phyloP scores from a whole-genome alignment of 2,329 filamentous ascomycete species.

The Microdochium trichocladiopsis region DNA sequence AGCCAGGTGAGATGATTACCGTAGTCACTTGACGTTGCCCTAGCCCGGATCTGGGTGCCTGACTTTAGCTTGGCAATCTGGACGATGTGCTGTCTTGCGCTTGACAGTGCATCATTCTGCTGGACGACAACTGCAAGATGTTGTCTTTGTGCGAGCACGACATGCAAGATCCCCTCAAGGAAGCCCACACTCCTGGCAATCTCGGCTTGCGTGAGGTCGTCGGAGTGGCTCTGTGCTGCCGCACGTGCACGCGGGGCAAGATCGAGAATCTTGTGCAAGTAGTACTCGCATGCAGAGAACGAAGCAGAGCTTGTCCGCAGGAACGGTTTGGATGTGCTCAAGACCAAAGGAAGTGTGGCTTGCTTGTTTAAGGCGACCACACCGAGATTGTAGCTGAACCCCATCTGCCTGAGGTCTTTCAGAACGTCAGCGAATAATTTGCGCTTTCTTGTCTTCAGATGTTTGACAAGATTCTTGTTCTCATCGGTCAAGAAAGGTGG shows the following conservation, averaged over 20 bases:
- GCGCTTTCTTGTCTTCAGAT: slow-evolving; percentile 84
- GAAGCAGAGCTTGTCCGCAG: slow-evolving; percentile 17
- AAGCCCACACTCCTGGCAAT: slow-evolving; percentile 73
- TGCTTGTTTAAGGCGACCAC: slow-evolving; percentile 68
- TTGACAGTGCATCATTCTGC: slow-evolving; percentile 29
- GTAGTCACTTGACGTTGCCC: slow-evolving; percentile 13
- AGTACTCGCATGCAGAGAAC: slow-evolving; percentile 47
- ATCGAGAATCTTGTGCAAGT: slow-evolving; percentile 75
- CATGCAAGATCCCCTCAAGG: slow-evolving; percentile 75
- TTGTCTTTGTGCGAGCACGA: slow-evolving; percentile 53
- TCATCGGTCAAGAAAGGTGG: slow-evolving; percentile 77
- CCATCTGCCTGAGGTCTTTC: slow-evolving; percentile 80
- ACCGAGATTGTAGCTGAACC: slow-evolving; percentile 75
- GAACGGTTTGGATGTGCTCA: slow-evolving; percentile 49
- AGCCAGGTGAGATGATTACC: slow-evolving; percentile 48
- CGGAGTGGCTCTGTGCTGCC: slow-evolving; percentile 66
- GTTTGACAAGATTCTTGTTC: slow-evolving; percentile 76
- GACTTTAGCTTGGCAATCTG: slow-evolving; percentile 20
- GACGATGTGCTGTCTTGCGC: slow-evolving; percentile 25
- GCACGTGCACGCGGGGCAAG: slow-evolving; percentile 61
- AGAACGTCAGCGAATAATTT: slow-evolving; percentile 86
- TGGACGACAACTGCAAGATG: slow-evolving; percentile 33
- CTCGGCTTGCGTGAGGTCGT: slow-evolving; percentile 78
- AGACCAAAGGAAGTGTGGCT: slow-evolving; percentile 59
- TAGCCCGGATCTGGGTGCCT: slow-evolving; percentile 10